Evolutionary conservation across 768 basidiomycete genomes (phyloP).

Genomic region (Sarcodon sp.): DNA sequence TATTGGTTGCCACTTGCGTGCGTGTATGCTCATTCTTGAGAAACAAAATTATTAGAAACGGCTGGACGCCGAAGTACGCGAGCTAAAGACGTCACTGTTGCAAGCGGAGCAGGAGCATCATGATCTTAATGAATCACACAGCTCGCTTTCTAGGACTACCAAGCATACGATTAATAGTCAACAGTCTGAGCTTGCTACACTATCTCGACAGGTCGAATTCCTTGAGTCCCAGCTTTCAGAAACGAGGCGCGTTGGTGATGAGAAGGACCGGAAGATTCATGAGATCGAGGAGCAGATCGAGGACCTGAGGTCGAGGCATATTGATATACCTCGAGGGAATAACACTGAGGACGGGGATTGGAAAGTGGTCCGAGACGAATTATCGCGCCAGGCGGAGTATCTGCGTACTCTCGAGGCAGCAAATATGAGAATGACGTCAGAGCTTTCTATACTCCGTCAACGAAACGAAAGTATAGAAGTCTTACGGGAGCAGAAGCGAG

Average conservation of each 20-base stretch:
- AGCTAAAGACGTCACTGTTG: conserved; percentile 34
- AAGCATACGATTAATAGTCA: conserved; percentile 37
- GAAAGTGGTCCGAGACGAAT: conserved; percentile 52
- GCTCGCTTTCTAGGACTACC: conserved; percentile 32
- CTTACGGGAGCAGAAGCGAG: conserved; percentile 60
- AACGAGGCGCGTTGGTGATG: conserved; percentile 25
- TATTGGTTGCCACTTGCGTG: not conserved
- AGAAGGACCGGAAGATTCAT: conserved; percentile 25
- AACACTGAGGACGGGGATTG: conserved; percentile 39
- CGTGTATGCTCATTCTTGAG: not conserved
- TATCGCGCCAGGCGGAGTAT: conserved; percentile 53
- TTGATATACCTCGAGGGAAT: conserved; percentile 2
- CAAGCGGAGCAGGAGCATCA: conserved; percentile 42
- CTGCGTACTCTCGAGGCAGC: conserved; percentile 43
- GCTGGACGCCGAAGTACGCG: conserved; percentile 34
- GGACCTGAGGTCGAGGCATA: conserved; percentile 17
- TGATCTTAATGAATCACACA: conserved; percentile 47
- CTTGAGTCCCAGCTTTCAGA: conserved; percentile 36
- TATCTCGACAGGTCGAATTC: conserved; percentile 30
- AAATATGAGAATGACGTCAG: conserved; percentile 41
- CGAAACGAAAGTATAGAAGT: conserved; percentile 54
- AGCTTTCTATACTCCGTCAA: conserved; percentile 40
- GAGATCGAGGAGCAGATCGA: conserved; percentile 37
- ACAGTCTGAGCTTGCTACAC: conserved; percentile 34
- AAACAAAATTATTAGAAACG: not conserved